Conservation (phyloP, 345 rosid species). For the Lepidium aucheri region DNA sequence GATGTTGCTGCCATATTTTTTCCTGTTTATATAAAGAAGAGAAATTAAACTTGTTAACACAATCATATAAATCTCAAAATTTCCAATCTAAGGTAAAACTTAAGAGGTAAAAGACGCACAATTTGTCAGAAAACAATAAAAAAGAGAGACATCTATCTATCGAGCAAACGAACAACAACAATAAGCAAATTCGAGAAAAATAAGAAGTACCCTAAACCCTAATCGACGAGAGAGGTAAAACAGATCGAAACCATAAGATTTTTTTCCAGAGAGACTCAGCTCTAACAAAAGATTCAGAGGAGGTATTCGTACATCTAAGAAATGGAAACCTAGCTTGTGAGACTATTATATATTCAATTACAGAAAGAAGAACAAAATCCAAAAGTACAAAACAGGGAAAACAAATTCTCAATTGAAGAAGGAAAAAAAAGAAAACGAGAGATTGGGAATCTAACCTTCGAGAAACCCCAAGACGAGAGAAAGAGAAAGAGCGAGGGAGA, state of each 20-base stretch:
- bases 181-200: not conserved
- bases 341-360: too few relatives aligned
- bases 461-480: not conserved
- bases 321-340: not conserved
- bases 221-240: not conserved
- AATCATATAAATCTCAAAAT: not conserved
- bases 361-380: not conserved
- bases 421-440: not conserved
- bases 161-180: not conserved
- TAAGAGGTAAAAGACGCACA: not conserved
- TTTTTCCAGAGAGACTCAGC: not conserved
- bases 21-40: not conserved
- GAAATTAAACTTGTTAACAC: not conserved
- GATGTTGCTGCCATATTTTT: conserved; percentile 61
- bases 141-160: not conserved
- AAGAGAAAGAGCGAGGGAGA: not conserved
- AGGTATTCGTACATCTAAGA: not conserved
- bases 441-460: conserved; percentile 8
- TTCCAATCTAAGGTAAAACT: not conserved
- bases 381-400: not conserved
- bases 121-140: not conserved
- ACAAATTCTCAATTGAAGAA: not conserved
- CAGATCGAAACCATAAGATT: not conserved
- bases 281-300: not conserved
- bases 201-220: not conserved